Evolutionary conservation across 768 basidiomycete species (phyloP).

Genomic region (Trametes cubensis): DNA sequence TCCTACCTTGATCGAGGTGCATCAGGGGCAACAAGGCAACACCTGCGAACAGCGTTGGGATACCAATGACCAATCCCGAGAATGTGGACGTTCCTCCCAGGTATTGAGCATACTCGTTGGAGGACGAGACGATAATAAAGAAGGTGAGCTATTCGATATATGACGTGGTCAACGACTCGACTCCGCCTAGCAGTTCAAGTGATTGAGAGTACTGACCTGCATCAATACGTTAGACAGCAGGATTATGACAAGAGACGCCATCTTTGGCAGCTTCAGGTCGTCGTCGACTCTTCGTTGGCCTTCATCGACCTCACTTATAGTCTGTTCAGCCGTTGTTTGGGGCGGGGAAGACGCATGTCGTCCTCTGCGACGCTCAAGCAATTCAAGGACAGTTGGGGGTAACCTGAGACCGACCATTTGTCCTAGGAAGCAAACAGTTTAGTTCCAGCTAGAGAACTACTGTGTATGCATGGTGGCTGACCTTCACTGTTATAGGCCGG

Average conservation of each 20-base stretch:
- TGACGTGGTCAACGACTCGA: too few relatives aligned
- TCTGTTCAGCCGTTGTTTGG: neutral
- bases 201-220: constrained; percentile 40
- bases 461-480: neutral
- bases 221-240: constrained; percentile 46
- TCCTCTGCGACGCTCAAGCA: constrained; percentile 3
- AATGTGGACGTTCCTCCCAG: constrained; percentile 72
- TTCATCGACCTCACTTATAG: constrained; percentile 4
- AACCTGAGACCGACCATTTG: constrained; percentile 16
- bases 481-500: too few relatives aligned
- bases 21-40: constrained; percentile 58
- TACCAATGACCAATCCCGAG: constrained; percentile 68
- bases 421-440: too few relatives aligned
- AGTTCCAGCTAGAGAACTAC: too few relatives aligned
- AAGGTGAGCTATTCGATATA: constrained; percentile 54
- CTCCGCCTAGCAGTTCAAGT: neutral
- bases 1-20: constrained; percentile 55
- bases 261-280: constrained; percentile 53
- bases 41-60: constrained; percentile 65
- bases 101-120: constrained; percentile 60
- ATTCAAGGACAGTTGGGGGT: constrained; percentile 9
- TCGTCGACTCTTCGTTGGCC: constrained; percentile 4
- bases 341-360: neutral
- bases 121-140: constrained; percentile 71
- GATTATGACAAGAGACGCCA: constrained; percentile 48